Percentiles rank a stretch among this genome's conserved stretches.
Conservation (phyloP, 768 basidiomycete species). For the Kondoa subrosea region DNA sequence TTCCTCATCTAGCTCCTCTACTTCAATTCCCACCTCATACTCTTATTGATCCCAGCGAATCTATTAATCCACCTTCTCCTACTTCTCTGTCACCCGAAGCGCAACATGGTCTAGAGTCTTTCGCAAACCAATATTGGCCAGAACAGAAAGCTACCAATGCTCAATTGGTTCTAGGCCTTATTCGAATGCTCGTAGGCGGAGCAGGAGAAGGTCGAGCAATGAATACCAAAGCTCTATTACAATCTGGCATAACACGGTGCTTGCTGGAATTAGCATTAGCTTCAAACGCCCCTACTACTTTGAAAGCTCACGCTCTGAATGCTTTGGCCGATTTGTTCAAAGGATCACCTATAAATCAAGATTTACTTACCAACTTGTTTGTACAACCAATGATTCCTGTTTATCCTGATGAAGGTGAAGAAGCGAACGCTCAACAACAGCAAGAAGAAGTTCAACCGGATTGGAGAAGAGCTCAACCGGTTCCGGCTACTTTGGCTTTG, state of each 20-base stretch:
- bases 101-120: constrained; percentile 54
- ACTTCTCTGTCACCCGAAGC: constrained; percentile 40
- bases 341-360: constrained; percentile 49
- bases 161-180: constrained; percentile 57
- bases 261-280: constrained; percentile 74
- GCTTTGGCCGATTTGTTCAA: constrained; percentile 49
- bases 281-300: constrained; percentile 72
- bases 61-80: constrained; percentile 37
- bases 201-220: constrained; percentile 29
- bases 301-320: constrained; percentile 69
- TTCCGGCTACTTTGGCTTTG: constrained; percentile 57
- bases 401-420: constrained; percentile 44
- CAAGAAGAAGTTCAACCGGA: constrained; percentile 9
- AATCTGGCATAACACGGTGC: constrained; percentile 43
- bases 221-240: constrained; percentile 31
- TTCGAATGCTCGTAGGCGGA: constrained; percentile 58
- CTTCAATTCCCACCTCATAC: constrained; percentile 40
- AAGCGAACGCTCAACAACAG: no score
- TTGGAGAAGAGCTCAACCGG: constrained; percentile 22
- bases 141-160: constrained; percentile 71
- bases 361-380: constrained; percentile 57
- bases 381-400: constrained; percentile 46
- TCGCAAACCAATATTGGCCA: constrained; percentile 93
- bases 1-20: constrained; percentile 49
- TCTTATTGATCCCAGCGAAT: constrained; percentile 36